These are phyloP conservation scores for Globisporangium camurandrum DNA, from an alignment of 352 stramenopile genomes.

Conservation along the genomic window DNA sequence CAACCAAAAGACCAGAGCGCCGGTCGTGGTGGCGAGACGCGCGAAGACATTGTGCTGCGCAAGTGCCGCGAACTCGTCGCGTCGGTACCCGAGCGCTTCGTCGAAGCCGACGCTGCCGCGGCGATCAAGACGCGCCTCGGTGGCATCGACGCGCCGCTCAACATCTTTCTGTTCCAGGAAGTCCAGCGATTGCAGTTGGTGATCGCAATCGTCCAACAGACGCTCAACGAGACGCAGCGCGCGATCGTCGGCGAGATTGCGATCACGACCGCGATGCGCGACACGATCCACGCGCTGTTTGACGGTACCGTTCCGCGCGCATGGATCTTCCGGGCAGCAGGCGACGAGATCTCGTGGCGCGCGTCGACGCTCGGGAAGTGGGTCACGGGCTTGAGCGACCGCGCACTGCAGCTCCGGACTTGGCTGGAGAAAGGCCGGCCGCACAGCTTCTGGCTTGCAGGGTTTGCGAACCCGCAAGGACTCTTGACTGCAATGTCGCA, in stretches of 20 bases:
- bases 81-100: conserved; percentile 37
- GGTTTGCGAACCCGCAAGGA: conserved; percentile 67
- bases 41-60: conserved; percentile 51
- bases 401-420: conserved; percentile 41
- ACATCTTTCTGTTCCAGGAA: conserved; percentile 75
- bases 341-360: conserved; percentile 72
- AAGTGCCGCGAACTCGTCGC: conserved; percentile 49
- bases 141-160: conserved; percentile 62
- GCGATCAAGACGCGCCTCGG: conserved; percentile 44
- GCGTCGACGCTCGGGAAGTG: conserved; percentile 54
- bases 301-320: conserved; percentile 55
- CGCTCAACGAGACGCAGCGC: conserved; percentile 44
- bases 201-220: conserved; percentile 37
- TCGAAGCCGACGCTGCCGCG: conserved; percentile 34
- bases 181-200: conserved; percentile 56
- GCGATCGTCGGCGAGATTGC: conserved; percentile 58
- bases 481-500: conserved; percentile 77
- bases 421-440: conserved; percentile 63
- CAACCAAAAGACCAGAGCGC: conserved; percentile 47
- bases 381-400: conserved; percentile 55
- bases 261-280: conserved; percentile 36
- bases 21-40: conserved; percentile 25
- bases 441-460: conserved; percentile 66
- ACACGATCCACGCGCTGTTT: conserved; percentile 60
- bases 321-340: conserved; percentile 36